Evolutionary conservation across 2,329 filamentous ascomycete genomes (phyloP).

Genomic region (Didymella lethalis): DNA sequence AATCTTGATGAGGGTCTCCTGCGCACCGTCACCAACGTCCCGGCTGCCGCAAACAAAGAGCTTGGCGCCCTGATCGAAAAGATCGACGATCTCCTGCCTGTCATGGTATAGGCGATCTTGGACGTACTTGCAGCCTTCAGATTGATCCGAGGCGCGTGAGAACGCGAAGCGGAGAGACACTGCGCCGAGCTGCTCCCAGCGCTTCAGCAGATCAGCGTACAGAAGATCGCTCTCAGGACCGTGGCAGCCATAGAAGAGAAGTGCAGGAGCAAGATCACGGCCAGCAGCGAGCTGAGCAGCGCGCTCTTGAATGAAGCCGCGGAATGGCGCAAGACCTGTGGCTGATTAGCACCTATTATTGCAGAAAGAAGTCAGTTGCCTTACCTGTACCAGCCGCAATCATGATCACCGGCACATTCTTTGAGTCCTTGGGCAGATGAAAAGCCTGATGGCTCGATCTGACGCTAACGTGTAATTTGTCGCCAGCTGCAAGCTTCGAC

Average conservation of each 20-base stretch:
- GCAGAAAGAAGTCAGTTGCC: neutral
- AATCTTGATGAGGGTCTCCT: slow-evolving; percentile 53
- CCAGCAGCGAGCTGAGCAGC: slow-evolving; percentile 57
- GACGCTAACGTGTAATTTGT: slow-evolving; percentile 54
- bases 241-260: slow-evolving; percentile 73
- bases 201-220: slow-evolving; percentile 65
- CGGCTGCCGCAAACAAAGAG: slow-evolving; percentile 71
- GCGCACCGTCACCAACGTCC: slow-evolving; percentile 56
- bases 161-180: slow-evolving; percentile 70
- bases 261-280: slow-evolving; percentile 63
- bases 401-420: slow-evolving; percentile 54
- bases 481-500: slow-evolving; percentile 50
- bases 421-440: slow-evolving; percentile 54
- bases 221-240: slow-evolving; percentile 64
- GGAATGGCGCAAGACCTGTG: slow-evolving; percentile 55
- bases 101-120: slow-evolving; percentile 62
- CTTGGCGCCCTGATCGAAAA: slow-evolving; percentile 61
- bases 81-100: slow-evolving; percentile 52
- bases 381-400: slow-evolving; percentile 47
- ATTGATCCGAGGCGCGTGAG: slow-evolving; percentile 55
- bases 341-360: neutral
- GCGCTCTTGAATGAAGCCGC: slow-evolving; percentile 54
- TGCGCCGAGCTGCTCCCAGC: slow-evolving; percentile 67
- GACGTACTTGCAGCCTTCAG: slow-evolving; percentile 61
- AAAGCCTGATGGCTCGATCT: slow-evolving; percentile 54